Base-by-base conservation (phyloP, 257 asterid genomes). In the Ajuga chamaepitys region DNA sequence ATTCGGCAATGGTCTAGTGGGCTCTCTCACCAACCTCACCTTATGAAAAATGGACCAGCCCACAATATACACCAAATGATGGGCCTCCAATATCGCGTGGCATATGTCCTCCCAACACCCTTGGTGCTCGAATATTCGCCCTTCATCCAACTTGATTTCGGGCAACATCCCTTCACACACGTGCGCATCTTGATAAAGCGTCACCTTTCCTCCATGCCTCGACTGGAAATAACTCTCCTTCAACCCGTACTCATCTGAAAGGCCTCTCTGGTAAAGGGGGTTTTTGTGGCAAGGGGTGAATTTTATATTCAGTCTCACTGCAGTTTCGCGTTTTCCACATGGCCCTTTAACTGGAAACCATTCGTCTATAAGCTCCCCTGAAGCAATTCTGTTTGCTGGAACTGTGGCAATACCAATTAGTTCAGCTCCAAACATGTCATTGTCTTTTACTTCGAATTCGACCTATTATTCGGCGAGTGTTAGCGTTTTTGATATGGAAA, bases 351-450 rank as follows among this genome's bases (percentile, higher is more conserved):
- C 76, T 6, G 86, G 95, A 52, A 89, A 84, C 99, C 99, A 93
- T 17, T 83, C 95, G 11, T 89, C 97, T 9, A 87, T 78, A 0
- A 70, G 46, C 77, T 84, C 90, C 24, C 97, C 96, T 5, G 83
- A 68, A 24, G 81, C 83, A 9, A 93, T 81, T 58, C 73, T 73
- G 59, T 52, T 53, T 1, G 96, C 95, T 5, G 88, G 77, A 2
- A 87, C 87, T 1, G 73, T 55, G 18, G 96, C 92, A 0, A 87
- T 62, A 8, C 97, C 97, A 5, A 93, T 89, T 42, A 81, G 71
- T 17, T 93, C 95, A 0, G 97, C 99, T 5, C 97, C 99, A 14
- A 93, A 87, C n/a, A 84, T 75, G 32, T 93, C 99, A 24, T 89
- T 84, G 77, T 93, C 99, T 73, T 93, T 93, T 16, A 93, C 97